Conservation (phyloP, 23 red algal species). For the Chondrus crispus region DNA sequence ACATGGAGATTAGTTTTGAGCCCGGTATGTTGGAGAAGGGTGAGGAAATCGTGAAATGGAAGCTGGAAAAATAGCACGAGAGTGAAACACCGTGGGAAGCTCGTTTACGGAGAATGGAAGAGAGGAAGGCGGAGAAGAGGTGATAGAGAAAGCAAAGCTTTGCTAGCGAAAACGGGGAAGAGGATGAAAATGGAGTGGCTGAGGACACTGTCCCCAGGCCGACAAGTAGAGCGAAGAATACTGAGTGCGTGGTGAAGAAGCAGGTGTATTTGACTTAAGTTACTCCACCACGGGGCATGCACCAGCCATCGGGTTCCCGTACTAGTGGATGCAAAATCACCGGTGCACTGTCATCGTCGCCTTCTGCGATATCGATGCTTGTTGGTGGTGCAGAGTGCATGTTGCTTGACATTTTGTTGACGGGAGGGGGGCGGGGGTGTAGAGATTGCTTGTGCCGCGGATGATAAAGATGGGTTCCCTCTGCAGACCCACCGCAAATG, state of each 20-base stretch:
- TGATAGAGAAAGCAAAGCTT: not conserved
- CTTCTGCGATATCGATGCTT: not conserved
- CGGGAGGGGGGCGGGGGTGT: no score
- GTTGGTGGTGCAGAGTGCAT: not conserved
- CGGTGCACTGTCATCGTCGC: conserved; percentile 23
- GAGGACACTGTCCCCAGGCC: no score
- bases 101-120: conserved; percentile 56
- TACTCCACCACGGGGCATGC: no score
- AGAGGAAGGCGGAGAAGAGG: conserved; percentile 73
- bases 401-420: not conserved
- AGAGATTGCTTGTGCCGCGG: no score
- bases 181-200: not conserved
- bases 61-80: conserved; percentile 23
- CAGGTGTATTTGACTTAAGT: no score
- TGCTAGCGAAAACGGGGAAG: not conserved
- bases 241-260: no score
- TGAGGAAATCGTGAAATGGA: conserved; percentile 56
- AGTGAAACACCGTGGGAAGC: conserved; percentile 80
- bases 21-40: conserved; percentile 74
- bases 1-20: conserved; percentile 76
- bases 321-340: conserved; percentile 82
- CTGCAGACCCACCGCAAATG: no score
- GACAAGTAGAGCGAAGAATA: no score
- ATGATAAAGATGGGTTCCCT: no score
- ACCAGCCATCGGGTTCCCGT: no score